phyloP scores from a whole-genome alignment of 116 monocot genomes.

The Trichopus zeylanicus region DNA sequence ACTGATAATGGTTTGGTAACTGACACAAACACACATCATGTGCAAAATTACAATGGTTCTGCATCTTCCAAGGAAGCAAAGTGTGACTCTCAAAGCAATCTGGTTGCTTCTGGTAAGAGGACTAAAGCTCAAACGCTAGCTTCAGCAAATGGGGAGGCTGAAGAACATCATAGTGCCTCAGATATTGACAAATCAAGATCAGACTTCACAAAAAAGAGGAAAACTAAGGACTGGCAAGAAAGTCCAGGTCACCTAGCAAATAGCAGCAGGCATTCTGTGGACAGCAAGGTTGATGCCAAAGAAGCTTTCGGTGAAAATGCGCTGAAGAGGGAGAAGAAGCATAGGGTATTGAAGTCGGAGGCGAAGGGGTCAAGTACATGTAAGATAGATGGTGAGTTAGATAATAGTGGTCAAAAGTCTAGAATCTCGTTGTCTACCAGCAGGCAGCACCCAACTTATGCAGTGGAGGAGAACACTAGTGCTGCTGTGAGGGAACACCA shows the following conservation, averaged over 20 bases:
- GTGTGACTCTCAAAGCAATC: slow-evolving; percentile 21
- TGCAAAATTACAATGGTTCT: slow-evolving; percentile 23
- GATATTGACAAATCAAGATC: slow-evolving; percentile 26
- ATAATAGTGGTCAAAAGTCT: too few relatives aligned
- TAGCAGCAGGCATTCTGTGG: slow-evolving; percentile 4
- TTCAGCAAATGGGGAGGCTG: slow-evolving; percentile 17
- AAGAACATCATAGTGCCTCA: slow-evolving; percentile 24
- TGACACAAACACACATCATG: slow-evolving; percentile 15
- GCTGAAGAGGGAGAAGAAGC: slow-evolving; percentile 32
- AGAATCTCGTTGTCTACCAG: too few relatives aligned
- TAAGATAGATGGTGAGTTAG: slow-evolving; percentile 4
- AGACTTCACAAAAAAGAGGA: slow-evolving; percentile 38
- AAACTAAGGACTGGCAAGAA: slow-evolving; percentile 34
- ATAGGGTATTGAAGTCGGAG: slow-evolving; percentile 25
- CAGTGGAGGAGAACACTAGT: too few relatives aligned
- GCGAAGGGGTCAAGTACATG: slow-evolving; percentile 19
- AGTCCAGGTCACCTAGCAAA: slow-evolving; percentile 13
- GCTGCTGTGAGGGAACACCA: too few relatives aligned
- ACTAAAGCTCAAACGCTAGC: slow-evolving; percentile 13
- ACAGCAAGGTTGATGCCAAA: slow-evolving; percentile 12
- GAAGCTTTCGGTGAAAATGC: slow-evolving; percentile 21
- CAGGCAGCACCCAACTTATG: too few relatives aligned
- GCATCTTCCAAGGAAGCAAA: slow-evolving; percentile 30
- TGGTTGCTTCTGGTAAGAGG: slow-evolving; percentile 21
- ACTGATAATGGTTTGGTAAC: slow-evolving; percentile 14